These are phyloP conservation scores for Phytophthora sp. DNA, from an alignment of 352 stramenopile species.

Conservation along the genomic window DNA sequence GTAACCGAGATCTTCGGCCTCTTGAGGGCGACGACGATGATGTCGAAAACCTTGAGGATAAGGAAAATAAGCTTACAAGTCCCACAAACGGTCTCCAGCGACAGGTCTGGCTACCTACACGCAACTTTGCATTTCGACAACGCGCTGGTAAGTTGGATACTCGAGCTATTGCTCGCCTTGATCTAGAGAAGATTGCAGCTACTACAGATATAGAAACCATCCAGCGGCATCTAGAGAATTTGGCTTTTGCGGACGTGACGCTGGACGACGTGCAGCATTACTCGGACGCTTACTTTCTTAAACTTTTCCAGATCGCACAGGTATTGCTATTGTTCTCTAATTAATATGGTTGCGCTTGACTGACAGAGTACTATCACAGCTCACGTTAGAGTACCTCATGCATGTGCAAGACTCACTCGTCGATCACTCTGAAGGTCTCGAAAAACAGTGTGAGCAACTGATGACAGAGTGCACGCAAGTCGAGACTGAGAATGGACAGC, in stretches of 20 bases:
- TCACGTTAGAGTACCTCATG: constrained; percentile 84
- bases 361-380: constrained; percentile 33
- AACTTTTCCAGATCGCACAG: constrained; percentile 87
- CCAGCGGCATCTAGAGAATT: constrained; percentile 80
- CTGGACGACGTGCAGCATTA: constrained; percentile 86
- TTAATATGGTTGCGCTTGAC: neutral
- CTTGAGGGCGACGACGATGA: constrained; percentile 8
- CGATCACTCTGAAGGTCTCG: constrained; percentile 61
- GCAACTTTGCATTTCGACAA: constrained; percentile 80
- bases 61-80: constrained; percentile 18
- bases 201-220: constrained; percentile 82
- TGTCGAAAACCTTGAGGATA: constrained; percentile 16
- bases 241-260: constrained; percentile 83
- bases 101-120: constrained; percentile 74
- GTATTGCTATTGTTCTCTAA: constrained; percentile 21
- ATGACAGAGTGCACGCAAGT: constrained; percentile 65
- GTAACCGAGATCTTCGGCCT: neutral
- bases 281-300: constrained; percentile 87
- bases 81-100: constrained; percentile 16
- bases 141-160: constrained; percentile 79
- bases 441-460: constrained; percentile 74
- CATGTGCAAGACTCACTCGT: constrained; percentile 87
- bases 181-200: constrained; percentile 73
- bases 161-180: constrained; percentile 66
- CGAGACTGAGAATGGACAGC: constrained; percentile 65